A percentile compares a stretch with the other conserved stretches of the same genome.
These are phyloP conservation scores for Brassica nigra DNA, from an alignment of 345 rosid genomes.

Conservation along the genomic window DNA sequence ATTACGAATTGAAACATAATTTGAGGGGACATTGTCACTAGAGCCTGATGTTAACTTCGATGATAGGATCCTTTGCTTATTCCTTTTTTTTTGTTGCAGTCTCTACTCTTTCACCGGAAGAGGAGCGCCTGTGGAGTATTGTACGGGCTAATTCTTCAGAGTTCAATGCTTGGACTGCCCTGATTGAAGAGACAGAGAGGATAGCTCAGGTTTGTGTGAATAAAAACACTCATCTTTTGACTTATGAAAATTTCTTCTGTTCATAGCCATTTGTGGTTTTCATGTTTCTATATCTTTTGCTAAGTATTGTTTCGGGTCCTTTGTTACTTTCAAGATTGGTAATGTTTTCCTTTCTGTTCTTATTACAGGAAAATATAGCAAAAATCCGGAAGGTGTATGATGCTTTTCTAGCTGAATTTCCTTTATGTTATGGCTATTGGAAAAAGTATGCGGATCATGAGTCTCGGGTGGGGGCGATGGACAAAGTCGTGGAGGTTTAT, in stretches of 20 bases:
- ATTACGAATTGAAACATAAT: background rate
- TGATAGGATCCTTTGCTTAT: background rate
- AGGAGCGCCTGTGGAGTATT: slow-evolving; percentile 83
- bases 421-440: slow-evolving; percentile 98
- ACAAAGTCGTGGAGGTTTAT: slow-evolving; percentile 92
- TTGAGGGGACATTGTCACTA: background rate
- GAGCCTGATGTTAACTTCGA: background rate
- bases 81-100: slow-evolving; percentile 29
- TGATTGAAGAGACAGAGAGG: slow-evolving; percentile 90
- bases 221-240: background rate
- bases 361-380: slow-evolving; percentile 66
- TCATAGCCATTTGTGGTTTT: background rate
- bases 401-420: slow-evolving; percentile 87
- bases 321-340: background rate
- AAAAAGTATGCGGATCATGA: slow-evolving; percentile 98
- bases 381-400: slow-evolving; percentile 86
- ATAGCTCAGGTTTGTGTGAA: slow-evolving; percentile 63
- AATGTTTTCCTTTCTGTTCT: background rate
- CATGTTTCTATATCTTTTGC: background rate
- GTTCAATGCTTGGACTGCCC: slow-evolving; percentile 88
- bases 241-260: background rate
- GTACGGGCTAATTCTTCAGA: slow-evolving; percentile 73
- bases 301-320: background rate
- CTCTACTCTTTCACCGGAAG: slow-evolving; percentile 69
- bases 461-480: slow-evolving; percentile 77